phyloP scores from a whole-genome alignment of 2,329 filamentous ascomycete species.

The Diplodia intermedia region DNA sequence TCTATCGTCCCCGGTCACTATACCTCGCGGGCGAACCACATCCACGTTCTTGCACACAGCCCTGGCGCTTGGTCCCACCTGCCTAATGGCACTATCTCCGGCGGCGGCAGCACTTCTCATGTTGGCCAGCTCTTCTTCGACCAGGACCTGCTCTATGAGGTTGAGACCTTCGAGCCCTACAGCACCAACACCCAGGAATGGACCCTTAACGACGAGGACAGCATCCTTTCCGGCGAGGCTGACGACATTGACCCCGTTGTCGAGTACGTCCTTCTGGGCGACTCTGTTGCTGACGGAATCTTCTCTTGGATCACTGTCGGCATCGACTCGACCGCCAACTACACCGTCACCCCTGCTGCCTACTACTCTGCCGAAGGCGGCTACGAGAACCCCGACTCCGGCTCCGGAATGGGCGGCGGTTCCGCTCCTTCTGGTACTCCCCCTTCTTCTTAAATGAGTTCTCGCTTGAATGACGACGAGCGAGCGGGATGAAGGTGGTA shows the following conservation, averaged over 20 bases:
- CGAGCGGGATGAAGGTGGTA: background rate
- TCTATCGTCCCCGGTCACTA: constrained; percentile 57
- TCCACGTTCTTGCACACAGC: constrained; percentile 47
- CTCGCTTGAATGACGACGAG: background rate
- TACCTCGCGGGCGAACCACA: constrained; percentile 53
- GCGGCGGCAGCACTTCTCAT: constrained; percentile 60
- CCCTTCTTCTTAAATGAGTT: constrained; percentile 2
- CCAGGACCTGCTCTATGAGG: constrained; percentile 61
- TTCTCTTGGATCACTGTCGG: constrained; percentile 43
- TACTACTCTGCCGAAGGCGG: constrained; percentile 29
- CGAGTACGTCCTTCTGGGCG: constrained; percentile 64
- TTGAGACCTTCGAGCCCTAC: constrained; percentile 58
- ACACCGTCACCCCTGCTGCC: constrained; percentile 32
- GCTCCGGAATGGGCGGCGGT: constrained; percentile 19
- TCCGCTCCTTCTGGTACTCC: constrained; percentile 17
- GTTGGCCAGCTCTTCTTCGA: constrained; percentile 72
- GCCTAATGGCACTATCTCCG: constrained; percentile 60
- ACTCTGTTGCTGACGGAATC: constrained; percentile 48
- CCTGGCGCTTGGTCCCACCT: constrained; percentile 46
- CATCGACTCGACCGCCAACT: constrained; percentile 28
- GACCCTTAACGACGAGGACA: constrained; percentile 61
- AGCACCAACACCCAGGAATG: constrained; percentile 52
- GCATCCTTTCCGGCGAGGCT: constrained; percentile 57
- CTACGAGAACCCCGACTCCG: constrained; percentile 23
- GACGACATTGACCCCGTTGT: constrained; percentile 62